Base-by-base conservation (phyloP, 2,329 filamentous ascomycete genomes). In the Acarospora socialis region DNA sequence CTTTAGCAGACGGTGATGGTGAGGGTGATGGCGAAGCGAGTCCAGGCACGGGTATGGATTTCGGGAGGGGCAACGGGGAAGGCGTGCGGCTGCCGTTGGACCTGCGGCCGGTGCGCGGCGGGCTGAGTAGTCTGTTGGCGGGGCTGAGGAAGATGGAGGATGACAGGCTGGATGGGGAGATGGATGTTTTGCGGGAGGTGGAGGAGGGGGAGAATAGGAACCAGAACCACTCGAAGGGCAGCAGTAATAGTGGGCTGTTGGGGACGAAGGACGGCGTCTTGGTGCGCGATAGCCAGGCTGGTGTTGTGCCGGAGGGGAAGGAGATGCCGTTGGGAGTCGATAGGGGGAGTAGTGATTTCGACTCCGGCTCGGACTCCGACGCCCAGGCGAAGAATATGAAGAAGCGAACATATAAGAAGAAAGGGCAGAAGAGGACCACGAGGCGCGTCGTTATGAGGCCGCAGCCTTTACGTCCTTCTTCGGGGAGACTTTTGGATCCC, bases 401-500 rank as follows among this genome's bases (percentile, higher is more conserved):
- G 21, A 17, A 31, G 41, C 33, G 12, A 21, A 38, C 5, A 26
- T 61, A 51, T 46, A 63, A 60, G 45, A 65, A 64, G 47, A 63
- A 57, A 41, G 60, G 60, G 2, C 61, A 63, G 39, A 65, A 65
- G 40, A 50, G 61, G 28, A 62, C 59, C 4, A 65, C 61, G 2
- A 52, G 56, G 31, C 45, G 54, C 28, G 55, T 60, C 8, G 51
- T 46, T 21, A 61, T 65, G 51, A 56, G 53, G 28, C 61, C 61
- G n/a, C n/a, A n/a, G n/a, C n/a, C n/a, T n/a, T n/a, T n/a, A n/a
- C n/a, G n/a, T n/a, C n/a, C n/a, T n/a, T n/a, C n/a, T n/a, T n/a
- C n/a, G n/a, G n/a, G n/a, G n/a, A n/a, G n/a, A n/a, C n/a, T n/a
- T n/a, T n/a, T n/a, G n/a, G n/a, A n/a, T n/a, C n/a, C 52, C n/a